phyloP scores from a whole-genome alignment of 768 basidiomycete genomes.

The Leccinum truebloodii region DNA sequence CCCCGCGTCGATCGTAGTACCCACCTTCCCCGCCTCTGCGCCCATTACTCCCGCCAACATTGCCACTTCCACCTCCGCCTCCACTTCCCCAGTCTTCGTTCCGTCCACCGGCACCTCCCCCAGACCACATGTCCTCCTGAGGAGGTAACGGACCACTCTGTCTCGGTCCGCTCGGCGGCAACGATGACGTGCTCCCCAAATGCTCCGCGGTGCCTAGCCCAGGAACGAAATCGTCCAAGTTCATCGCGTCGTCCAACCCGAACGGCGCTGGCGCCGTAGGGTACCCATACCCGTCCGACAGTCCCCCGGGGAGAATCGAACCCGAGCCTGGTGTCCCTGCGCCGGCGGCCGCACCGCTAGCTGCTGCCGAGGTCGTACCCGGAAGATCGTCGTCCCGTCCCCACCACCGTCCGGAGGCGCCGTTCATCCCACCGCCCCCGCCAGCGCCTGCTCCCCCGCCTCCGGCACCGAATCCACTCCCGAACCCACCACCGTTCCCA shows the following conservation, averaged over 20 bases:
- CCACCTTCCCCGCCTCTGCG: conserved; percentile 37
- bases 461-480: conserved; percentile 23
- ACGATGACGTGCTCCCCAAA: conserved; percentile 11
- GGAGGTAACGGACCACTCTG: conserved; percentile 41
- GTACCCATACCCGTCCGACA: conserved; percentile 24
- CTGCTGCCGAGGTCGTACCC: neutral
- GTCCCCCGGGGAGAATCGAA: conserved; percentile 16
- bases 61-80: conserved; percentile 34
- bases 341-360: neutral
- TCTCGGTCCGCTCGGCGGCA: conserved; percentile 34
- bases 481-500: conserved; percentile 16
- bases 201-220: conserved; percentile 51
- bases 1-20: conserved; percentile 27
- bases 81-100: conserved; percentile 41
- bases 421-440: conserved; percentile 24
- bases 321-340: conserved; percentile 6
- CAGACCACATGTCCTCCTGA: conserved; percentile 54
- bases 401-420: conserved; percentile 39
- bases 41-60: conserved; percentile 30
- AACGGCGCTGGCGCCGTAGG: conserved; percentile 24
- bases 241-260: conserved; percentile 30
- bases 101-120: conserved; percentile 31
- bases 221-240: conserved; percentile 63
- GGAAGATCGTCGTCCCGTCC: conserved; percentile 45
- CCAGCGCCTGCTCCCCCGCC: conserved; percentile 19